Base-by-base conservation (phyloP, 140 eudicot species). In the Oenanthe javanica region DNA sequence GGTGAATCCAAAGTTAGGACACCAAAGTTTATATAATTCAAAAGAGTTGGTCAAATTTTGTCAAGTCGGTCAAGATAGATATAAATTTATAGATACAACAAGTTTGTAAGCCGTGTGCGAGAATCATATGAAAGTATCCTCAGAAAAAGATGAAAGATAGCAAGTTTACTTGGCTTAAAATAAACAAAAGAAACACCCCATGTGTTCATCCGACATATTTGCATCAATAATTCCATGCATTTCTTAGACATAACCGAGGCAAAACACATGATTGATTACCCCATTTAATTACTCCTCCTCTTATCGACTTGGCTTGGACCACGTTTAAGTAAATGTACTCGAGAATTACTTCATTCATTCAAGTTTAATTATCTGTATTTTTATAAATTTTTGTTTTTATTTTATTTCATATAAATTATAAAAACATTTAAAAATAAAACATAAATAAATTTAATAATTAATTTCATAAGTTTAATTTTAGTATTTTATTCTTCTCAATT, bases 201-300 rank as follows among this genome's bases (percentile, higher is more conserved):
- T 84, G 87, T 84, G 87, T 49, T 72, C 5, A n/a, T 47, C 81
- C 74, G 75, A 80, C 84, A 80, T 51, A 80, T 10, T 52, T 50
- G 66, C 49, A 42, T 70, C 75, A 84, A 84, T 84, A 74, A 80
- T 76, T 67, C 77, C 9, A 27, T 18, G 82, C 76, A 67, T 31
- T 31, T 15, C 77, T 27, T 48, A 79, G 82, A 79, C 82, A 66
- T n/a, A 79, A 79, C 57, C 43, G 4, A 43, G 31, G 74, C 73
- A 42, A 78, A 78, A 79, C 81, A 79, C 67, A 66, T 79, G 76
- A 27, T 47, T 79, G 66, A 48, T 48, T 75, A 11, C 2, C 4
- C 18, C 36, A 67, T 27, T 61, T 67, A 47, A 5, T 79, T 14
- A 66, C 52, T 5, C 38, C 45, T 42, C 45, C 4, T 23, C 82